Evolutionary conservation across 106 monocot genomes (phyloP), one percentile per base, ranked within the genome.

Genomic region (Alisma plantagoaquatica): DNA sequence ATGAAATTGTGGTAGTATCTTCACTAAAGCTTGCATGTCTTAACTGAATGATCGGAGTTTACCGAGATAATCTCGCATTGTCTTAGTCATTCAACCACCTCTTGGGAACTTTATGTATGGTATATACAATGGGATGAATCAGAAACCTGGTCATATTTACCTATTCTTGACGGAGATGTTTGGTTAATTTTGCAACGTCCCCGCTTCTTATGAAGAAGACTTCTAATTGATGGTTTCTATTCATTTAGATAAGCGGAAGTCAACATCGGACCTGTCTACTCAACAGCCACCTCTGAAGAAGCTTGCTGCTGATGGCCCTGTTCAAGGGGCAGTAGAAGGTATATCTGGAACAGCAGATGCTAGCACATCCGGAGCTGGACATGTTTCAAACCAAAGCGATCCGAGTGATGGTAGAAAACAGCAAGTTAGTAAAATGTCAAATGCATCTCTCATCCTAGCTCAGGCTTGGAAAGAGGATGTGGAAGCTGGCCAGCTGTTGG

Each of bases 391-490:
- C 2, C 66, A 72, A 10, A 63, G 25, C 12, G 17, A 29, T 19
- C 18, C 46, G 12, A 69, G 46, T 43, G 72, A 65, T 48, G 62
- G 51, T 23, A 56, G 56, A 53, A 65, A 49, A 55, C 70, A 82
- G 31, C 15, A 35, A 2, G 31, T 53, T 14, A 51, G 31, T 41
- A 51, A 31, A 52, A 29, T 44, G 16, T 58, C 63, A 11, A 86
- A 67, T 21, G 25, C 25, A 23, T 67, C 66, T 8, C 16, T 69
- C 0, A 57, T 66, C 27, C 72, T 96, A 1, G 68, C 66, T 23
- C 76, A 77, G 65, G 90, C 98, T 11, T 99, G 98, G 98, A 99
- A 80, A 63, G 90, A 99, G 41, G 90, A 99, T 35, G 46, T 73
- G 26, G 81, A 99, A 49, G 79, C 82, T 11, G 90, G 90, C 0